Conservation (phyloP, 345 rosid species). For the Eucalyptus melliodora region DNA sequence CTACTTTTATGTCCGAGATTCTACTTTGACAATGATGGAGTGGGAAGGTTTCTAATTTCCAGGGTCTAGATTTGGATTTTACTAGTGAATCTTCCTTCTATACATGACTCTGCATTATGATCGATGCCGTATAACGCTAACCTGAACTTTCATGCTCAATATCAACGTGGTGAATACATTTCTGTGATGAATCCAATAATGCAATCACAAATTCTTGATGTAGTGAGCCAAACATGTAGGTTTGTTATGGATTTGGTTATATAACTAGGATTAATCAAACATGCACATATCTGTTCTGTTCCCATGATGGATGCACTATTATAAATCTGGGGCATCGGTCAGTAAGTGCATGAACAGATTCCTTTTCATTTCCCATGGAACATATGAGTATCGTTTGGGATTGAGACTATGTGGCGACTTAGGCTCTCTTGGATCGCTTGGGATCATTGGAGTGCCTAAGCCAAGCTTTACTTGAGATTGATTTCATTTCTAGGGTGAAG, state of each 20-base stretch:
- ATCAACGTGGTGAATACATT: neutral
- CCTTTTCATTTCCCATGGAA: neutral
- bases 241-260: neutral
- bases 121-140: neutral
- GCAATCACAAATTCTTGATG: neutral
- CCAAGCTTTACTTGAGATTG: too few species aligned
- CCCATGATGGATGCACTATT: neutral
- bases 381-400: neutral
- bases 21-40: neutral
- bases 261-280: neutral
- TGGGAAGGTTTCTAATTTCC: neutral
- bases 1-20: neutral
- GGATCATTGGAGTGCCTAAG: too few species aligned
- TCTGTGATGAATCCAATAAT: neutral
- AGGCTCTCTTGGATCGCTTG: too few species aligned
- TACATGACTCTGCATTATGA: neutral
- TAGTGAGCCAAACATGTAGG: neutral
- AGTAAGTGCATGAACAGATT: neutral
- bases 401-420: too few species aligned
- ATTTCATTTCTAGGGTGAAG: too few species aligned
- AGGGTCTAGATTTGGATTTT: neutral
- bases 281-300: neutral
- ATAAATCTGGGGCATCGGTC: neutral
- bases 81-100: neutral
- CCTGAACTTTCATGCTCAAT: neutral